phyloP scores from a whole-genome alignment of 768 basidiomycete species.

The Boletus rubescentipes region DNA sequence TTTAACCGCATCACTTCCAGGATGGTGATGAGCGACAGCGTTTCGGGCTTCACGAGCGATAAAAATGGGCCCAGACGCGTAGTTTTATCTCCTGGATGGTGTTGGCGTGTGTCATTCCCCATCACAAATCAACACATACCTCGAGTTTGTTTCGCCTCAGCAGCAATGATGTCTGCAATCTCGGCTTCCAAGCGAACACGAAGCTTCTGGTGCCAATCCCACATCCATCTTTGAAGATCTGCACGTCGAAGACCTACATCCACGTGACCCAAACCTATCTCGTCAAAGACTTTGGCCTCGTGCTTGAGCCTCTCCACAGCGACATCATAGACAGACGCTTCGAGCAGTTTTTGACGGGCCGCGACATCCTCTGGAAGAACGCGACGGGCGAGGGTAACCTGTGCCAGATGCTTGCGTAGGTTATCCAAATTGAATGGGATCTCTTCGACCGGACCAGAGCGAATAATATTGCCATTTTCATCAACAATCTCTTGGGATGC shows the following conservation, averaged over 20 bases:
- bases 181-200: conserved; percentile 48
- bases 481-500: conserved; percentile 20
- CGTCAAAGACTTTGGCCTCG: conserved; percentile 56
- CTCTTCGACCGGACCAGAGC: conserved; percentile 30
- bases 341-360: conserved; percentile 77
- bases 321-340: conserved; percentile 83
- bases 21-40: conserved; percentile 85
- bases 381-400: conserved; percentile 60
- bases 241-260: conserved; percentile 43
- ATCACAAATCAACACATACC: conserved; percentile 14
- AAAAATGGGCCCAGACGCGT: conserved; percentile 65
- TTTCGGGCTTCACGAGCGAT: conserved; percentile 68
- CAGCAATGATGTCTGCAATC: conserved; percentile 43
- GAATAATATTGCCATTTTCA: conserved; percentile 19
- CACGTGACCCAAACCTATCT: conserved; percentile 52
- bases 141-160: conserved; percentile 33
- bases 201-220: conserved; percentile 77
- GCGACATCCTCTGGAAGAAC: conserved; percentile 66
- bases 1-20: conserved; percentile 84
- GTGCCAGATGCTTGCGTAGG: conserved; percentile 65
- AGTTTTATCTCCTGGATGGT: conserved; percentile 10
- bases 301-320: conserved; percentile 69
- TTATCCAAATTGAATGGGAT: conserved; percentile 76
- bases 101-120: not conserved
- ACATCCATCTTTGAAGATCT: conserved; percentile 78